These are phyloP conservation scores for Nepenthes alata DNA, from an alignment of 179 eudicot species.

Conservation along the genomic window DNA sequence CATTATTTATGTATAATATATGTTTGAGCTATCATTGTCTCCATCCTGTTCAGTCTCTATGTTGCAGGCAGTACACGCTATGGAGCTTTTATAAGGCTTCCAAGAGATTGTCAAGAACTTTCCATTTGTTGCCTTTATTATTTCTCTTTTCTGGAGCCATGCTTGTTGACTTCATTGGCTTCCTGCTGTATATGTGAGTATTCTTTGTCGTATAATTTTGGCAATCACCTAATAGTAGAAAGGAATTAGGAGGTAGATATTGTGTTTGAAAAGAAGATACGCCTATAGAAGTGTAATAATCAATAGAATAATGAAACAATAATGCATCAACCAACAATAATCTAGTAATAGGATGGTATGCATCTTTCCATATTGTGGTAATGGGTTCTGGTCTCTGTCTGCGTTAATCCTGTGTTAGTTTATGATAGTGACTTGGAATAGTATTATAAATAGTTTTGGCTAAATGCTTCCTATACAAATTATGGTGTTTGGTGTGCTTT, in stretches of 20 bases:
- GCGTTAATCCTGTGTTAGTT: too few species aligned
- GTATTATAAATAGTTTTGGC: background rate
- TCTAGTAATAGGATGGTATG: too few species aligned
- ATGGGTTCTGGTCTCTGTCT: too few species aligned
- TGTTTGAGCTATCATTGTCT: background rate
- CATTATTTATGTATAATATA: background rate
- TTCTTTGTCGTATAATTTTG: constrained; percentile 1
- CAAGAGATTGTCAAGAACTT: constrained; percentile 62
- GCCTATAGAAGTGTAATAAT: background rate
- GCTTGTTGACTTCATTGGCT: constrained; percentile 57
- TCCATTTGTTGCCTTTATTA: constrained; percentile 72
- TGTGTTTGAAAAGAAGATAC: background rate
- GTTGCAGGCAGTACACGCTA: constrained; percentile 43
- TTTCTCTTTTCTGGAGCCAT: constrained; percentile 46
- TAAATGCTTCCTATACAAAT: too few species aligned
- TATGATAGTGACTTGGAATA: background rate
- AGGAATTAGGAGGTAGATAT: background rate
- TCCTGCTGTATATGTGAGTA: constrained; percentile 83
- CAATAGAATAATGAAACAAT: too few species aligned
- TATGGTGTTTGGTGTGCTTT: too few species aligned
- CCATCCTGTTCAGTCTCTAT: constrained; percentile 2
- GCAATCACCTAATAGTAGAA: background rate
- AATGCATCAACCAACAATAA: too few species aligned
- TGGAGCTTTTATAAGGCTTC: constrained; percentile 74
- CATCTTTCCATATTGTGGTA: too few species aligned